Conservation (phyloP, 2,329 filamentous ascomycete genomes). For the Dactylella cylindrospora region DNA sequence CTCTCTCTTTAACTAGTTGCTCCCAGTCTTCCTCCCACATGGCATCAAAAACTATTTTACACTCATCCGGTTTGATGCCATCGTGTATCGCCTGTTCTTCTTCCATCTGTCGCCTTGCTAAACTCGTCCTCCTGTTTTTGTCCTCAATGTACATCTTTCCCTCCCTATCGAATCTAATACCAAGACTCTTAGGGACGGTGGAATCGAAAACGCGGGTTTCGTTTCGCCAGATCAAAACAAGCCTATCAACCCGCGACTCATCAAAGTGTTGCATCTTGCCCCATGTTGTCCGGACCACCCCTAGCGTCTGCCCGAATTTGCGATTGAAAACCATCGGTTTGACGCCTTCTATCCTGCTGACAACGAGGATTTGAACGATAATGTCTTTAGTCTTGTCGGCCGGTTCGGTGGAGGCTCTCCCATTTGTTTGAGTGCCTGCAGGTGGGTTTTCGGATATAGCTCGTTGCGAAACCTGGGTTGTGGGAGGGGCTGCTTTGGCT, state of each 20-base stretch:
- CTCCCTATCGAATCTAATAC: conserved; percentile 25
- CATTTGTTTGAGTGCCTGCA: conserved; percentile 20
- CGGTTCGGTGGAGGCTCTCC: conserved; percentile 11
- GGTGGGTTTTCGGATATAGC: not conserved
- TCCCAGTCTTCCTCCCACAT: conserved; percentile 35
- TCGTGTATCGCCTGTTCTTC: conserved; percentile 15
- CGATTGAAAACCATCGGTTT: conserved; percentile 26
- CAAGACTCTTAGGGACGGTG: conserved; percentile 27
- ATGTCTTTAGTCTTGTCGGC: conserved; percentile 21
- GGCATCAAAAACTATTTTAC: conserved; percentile 25
- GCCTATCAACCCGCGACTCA: conserved; percentile 9
- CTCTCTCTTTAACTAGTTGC: conserved; percentile 9
- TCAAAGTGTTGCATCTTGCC: conserved; percentile 19
- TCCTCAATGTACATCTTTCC: conserved; percentile 28
- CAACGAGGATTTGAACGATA: conserved; percentile 33
- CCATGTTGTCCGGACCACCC: conserved; percentile 31
- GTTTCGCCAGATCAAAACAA: conserved; percentile 34
- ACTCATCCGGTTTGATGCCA: conserved; percentile 22
- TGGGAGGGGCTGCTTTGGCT: not conserved
- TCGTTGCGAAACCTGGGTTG: not conserved
- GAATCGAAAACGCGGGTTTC: conserved; percentile 33
- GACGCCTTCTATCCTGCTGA: conserved; percentile 18
- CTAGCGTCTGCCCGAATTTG: conserved; percentile 32
- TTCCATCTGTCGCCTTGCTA: conserved; percentile 5
- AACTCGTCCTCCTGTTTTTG: conserved; percentile 1